Percentiles rank a stretch among this genome's conserved stretches.
phyloP scores from a whole-genome alignment of 2,329 filamentous ascomycete species.

The Massarina eburnea region DNA sequence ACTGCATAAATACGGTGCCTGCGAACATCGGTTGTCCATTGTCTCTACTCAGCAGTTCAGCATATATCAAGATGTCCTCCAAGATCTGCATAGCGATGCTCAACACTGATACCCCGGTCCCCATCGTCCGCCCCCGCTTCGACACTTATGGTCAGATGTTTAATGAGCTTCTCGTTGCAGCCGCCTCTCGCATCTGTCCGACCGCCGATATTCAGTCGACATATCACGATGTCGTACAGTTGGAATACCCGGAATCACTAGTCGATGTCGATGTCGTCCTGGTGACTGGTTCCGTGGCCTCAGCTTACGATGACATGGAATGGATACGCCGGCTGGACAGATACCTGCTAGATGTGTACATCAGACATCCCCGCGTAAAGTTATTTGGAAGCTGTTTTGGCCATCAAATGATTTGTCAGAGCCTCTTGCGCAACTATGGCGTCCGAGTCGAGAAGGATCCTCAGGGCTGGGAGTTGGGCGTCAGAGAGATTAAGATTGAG shows the following conservation, averaged over 20 bases:
- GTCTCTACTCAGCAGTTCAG: not conserved
- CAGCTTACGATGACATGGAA: constrained; percentile 30
- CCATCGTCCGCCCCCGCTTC: constrained; percentile 18
- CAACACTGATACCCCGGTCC: constrained; percentile 34
- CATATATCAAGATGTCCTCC: constrained; percentile 4
- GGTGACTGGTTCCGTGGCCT: constrained; percentile 43
- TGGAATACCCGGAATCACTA: constrained; percentile 38
- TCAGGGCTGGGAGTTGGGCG: constrained; percentile 31
- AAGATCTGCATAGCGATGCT: constrained; percentile 29
- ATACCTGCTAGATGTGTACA: constrained; percentile 40
- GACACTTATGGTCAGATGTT: constrained; percentile 36
- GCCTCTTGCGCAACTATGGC: constrained; percentile 35
- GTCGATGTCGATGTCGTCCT: constrained; percentile 41
- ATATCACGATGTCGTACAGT: constrained; percentile 40
- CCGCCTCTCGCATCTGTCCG: constrained; percentile 14
- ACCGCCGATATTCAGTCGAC: constrained; percentile 24
- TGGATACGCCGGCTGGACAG: constrained; percentile 27
- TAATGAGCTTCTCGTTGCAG: constrained; percentile 23
- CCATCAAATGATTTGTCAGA: constrained; percentile 46
- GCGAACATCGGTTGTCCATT: not conserved
- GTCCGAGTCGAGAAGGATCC: constrained; percentile 29
- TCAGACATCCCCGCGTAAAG: constrained; percentile 30
- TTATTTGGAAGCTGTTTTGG: constrained; percentile 51
- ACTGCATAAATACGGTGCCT: not conserved
- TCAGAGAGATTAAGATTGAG: constrained; percentile 21